phyloP scores from a whole-genome alignment of 2,329 filamentous ascomycete species.

The Cryphonectria nitschkei region DNA sequence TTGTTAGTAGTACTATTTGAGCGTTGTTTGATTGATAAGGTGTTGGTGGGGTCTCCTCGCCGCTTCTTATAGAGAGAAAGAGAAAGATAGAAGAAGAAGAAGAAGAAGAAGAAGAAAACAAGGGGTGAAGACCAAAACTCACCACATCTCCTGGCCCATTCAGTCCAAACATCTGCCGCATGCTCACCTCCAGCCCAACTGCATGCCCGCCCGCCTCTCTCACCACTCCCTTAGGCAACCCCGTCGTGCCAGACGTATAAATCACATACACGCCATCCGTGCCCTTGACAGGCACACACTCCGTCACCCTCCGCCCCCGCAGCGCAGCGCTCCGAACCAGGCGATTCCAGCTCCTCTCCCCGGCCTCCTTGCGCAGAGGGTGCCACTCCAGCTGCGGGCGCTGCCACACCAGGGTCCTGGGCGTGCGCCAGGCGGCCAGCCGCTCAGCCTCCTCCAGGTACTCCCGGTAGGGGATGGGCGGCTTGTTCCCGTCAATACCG shows the following conservation, averaged over 20 bases:
- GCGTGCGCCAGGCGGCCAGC: slow-evolving; percentile 71
- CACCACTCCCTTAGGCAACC: slow-evolving; percentile 80
- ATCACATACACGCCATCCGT: slow-evolving; percentile 87
- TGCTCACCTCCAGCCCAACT: slow-evolving; percentile 80
- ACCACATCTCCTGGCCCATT: slow-evolving; percentile 79
- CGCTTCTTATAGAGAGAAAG: too few relatives aligned
- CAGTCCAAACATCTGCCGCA: slow-evolving; percentile 81
- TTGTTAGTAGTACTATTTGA: slow-evolving; percentile 10
- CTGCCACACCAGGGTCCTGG: slow-evolving; percentile 80
- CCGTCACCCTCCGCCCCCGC: slow-evolving; percentile 60
- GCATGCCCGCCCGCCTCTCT: slow-evolving; percentile 85
- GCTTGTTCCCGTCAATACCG: slow-evolving; percentile 85
- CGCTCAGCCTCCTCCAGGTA: slow-evolving; percentile 75
- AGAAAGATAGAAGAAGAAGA: background rate
- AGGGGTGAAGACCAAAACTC: slow-evolving; percentile 47
- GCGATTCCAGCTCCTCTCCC: slow-evolving; percentile 79
- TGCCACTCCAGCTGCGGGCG: slow-evolving; percentile 77
- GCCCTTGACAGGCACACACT: slow-evolving; percentile 76
- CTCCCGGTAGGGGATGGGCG: slow-evolving; percentile 74
- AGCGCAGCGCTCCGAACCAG: slow-evolving; percentile 72
- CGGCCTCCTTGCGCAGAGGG: slow-evolving; percentile 64
- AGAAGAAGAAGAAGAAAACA: background rate
- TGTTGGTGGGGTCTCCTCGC: too few relatives aligned
- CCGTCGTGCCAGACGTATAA: slow-evolving; percentile 84
- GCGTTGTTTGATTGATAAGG: too few relatives aligned